Percentiles rank a stretch among this genome's conserved stretches.
These are phyloP conservation scores for Melanomma pulvis-pyrius DNA, from an alignment of 495 filamentous ascomycete genomes.

Conservation along the genomic window DNA sequence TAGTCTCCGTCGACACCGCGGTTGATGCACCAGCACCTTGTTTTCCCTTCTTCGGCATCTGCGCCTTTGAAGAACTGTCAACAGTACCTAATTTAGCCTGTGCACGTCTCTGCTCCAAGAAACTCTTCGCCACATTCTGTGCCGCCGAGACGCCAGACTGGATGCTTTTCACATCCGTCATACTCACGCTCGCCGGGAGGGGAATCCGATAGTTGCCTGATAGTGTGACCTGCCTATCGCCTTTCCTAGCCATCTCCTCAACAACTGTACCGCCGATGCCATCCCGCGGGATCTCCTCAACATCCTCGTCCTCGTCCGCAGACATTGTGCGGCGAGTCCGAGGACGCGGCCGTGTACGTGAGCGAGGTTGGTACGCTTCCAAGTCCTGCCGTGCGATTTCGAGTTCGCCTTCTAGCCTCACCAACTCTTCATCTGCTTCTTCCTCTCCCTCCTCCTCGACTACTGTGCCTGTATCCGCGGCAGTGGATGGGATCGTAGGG, in stretches of 20 bases:
- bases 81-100: background rate
- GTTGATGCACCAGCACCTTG: background rate
- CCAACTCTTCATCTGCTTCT: constrained; percentile 29
- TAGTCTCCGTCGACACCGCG: background rate
- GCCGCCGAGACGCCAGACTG: constrained; percentile 30
- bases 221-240: constrained; percentile 29
- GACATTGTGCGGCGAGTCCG: background rate
- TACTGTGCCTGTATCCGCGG: background rate
- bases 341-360: background rate
- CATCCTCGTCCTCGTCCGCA: constrained; percentile 11
- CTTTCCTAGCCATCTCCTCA: background rate
- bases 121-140: constrained; percentile 31
- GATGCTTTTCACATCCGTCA: constrained; percentile 34
- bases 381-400: constrained; percentile 27
- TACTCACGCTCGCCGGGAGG: constrained; percentile 28
- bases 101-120: constrained; percentile 29
- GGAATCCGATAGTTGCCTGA: constrained; percentile 36
- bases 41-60: background rate
- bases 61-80: background rate
- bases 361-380: constrained; percentile 1
- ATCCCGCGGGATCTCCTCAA: constrained; percentile 33
- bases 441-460: constrained; percentile 16
- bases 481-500: constrained; percentile 6
- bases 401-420: constrained; percentile 23
- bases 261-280: background rate